Percentiles rank a stretch among this genome's conserved stretches.
Conservation (phyloP, 2,329 filamentous ascomycete genomes). For the Cladosporium oxysporum region DNA sequence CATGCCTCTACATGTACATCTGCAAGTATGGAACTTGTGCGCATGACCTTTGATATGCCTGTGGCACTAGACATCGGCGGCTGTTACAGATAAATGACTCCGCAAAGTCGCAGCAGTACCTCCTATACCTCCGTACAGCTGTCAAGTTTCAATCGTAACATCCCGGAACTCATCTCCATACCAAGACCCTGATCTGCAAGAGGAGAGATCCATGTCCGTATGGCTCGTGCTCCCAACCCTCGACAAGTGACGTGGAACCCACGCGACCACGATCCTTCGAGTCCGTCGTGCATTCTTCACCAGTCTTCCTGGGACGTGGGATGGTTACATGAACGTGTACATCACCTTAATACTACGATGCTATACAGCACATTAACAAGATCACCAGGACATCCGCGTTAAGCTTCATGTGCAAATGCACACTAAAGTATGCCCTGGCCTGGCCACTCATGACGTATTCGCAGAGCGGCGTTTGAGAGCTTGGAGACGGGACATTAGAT, state of each 20-base stretch:
- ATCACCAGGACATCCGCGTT: background rate
- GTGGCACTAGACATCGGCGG: background rate
- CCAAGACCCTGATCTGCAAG: background rate
- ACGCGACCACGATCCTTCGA: slow-evolving; percentile 9
- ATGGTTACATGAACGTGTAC: background rate
- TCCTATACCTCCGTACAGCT: background rate
- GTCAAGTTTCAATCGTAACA: background rate
- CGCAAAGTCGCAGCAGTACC: background rate
- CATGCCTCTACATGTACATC: background rate
- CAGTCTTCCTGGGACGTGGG: background rate
- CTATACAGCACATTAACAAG: background rate
- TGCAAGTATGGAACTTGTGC: background rate
- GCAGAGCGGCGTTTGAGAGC: background rate
- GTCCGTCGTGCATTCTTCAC: background rate
- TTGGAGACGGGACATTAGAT: background rate
- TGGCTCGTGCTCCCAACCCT: background rate
- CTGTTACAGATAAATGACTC: background rate
- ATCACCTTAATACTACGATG: background rate
- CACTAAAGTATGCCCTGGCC: background rate
- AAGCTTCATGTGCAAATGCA: background rate
- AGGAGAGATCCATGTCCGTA: background rate
- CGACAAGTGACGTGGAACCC: background rate
- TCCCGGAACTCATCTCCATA: background rate
- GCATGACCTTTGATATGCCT: background rate
- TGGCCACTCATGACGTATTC: slow-evolving; percentile 10